Percentiles rank a stretch among this genome's conserved stretches.
These are phyloP conservation scores for Phytopythium boreale DNA, from an alignment of 352 stramenopile species.

Conservation along the genomic window DNA sequence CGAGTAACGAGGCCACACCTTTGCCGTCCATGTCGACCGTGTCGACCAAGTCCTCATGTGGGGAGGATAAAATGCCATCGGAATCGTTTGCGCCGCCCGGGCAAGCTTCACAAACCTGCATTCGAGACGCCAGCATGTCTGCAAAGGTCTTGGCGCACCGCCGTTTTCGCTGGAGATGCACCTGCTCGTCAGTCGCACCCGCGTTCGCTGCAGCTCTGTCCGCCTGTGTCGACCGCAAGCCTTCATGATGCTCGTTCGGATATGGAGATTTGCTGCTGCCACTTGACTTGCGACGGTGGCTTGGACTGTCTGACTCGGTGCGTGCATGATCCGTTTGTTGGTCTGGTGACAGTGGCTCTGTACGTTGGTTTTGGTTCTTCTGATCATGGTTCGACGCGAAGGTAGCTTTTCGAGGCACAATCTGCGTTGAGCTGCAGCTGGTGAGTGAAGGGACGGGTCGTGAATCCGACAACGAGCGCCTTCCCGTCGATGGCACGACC, in stretches of 20 bases:
- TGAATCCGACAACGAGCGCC: not conserved
- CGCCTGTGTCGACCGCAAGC: no score
- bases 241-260: not conserved
- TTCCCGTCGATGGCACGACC: not conserved
- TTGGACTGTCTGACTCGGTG: not conserved
- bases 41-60: not conserved
- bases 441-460: not conserved
- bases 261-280: not conserved
- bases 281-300: not conserved
- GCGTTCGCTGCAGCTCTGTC: not conserved
- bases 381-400: not conserved
- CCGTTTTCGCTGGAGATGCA: slow-evolving; percentile 51
- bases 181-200: slow-evolving; percentile 13
- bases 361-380: not conserved
- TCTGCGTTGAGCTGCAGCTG: not conserved
- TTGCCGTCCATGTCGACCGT: not conserved
- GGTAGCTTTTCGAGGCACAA: not conserved
- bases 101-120: slow-evolving; percentile 8
- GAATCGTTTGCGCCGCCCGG: not conserved
- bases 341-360: not conserved
- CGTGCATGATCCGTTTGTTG: not conserved
- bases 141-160: slow-evolving; percentile 76
- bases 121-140: slow-evolving; percentile 58
- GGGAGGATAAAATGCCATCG: not conserved
- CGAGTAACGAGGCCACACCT: slow-evolving; percentile 39